phyloP scores from a whole-genome alignment of 352 stramenopile genomes.

The Pythium scleroteichum region DNA sequence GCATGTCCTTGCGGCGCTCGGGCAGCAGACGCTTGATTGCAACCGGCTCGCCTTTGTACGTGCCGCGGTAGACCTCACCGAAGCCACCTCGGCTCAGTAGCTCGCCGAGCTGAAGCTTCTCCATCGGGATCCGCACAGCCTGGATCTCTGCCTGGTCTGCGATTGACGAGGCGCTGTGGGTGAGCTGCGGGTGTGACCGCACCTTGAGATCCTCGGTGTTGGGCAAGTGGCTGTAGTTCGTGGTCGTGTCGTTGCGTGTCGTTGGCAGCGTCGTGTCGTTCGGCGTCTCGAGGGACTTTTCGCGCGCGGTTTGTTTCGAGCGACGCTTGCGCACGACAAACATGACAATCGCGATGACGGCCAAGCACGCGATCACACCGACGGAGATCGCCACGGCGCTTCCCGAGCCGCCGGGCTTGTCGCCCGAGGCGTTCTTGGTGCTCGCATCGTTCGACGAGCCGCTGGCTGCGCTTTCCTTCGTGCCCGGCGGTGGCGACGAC shows the following conservation, averaged over 20 bases:
- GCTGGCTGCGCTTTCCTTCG: neutral
- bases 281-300: constrained; percentile 26
- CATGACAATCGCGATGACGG: constrained; percentile 16
- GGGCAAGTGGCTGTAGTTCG: constrained; percentile 21
- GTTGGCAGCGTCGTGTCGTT: neutral
- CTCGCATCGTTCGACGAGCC: neutral
- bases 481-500: neutral
- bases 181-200: neutral
- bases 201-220: constrained; percentile 11
- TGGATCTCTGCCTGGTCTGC: constrained; percentile 44
- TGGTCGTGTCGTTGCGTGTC: constrained; percentile 4
- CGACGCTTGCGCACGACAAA: constrained; percentile 16
- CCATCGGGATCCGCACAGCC: constrained; percentile 30
- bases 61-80: constrained; percentile 16
- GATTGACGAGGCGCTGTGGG: constrained; percentile 1
- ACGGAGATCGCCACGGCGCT: neutral
- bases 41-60: constrained; percentile 22
- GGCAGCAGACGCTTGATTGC: constrained; percentile 21
- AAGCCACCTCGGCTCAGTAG: constrained; percentile 18
- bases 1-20: constrained; percentile 9
- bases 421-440: neutral
- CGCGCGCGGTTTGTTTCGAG: constrained; percentile 32
- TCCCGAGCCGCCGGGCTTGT: neutral
- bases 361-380: constrained; percentile 26
- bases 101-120: constrained; percentile 8